Evolutionary conservation across 2,329 filamentous ascomycete species (phyloP).

Genomic region (Fusarium incarnatum): DNA sequence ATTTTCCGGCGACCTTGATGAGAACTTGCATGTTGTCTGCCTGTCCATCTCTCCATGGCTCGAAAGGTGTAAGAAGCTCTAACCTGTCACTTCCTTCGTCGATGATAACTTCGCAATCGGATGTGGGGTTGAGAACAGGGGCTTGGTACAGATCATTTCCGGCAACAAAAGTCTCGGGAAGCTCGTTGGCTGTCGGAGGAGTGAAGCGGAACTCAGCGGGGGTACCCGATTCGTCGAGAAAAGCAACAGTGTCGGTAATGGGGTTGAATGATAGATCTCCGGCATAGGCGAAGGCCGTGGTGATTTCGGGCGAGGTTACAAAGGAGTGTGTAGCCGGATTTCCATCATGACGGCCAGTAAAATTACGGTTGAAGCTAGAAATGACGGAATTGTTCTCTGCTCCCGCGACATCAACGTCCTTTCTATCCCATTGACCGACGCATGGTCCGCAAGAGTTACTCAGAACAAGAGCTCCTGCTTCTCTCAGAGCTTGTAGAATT

Average conservation of each 20-base stretch:
- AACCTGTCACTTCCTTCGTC: slow-evolving; percentile 47
- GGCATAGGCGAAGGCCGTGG: slow-evolving; percentile 93
- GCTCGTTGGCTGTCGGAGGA: background rate
- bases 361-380: slow-evolving; percentile 75
- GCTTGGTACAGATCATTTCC: background rate
- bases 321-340: slow-evolving; percentile 61
- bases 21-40: slow-evolving; percentile 70
- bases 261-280: slow-evolving; percentile 96
- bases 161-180: background rate
- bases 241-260: slow-evolving; percentile 77
- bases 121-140: background rate
- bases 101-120: slow-evolving; percentile 14
- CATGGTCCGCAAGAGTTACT: slow-evolving; percentile 8
- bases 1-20: slow-evolving; percentile 95
- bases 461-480: slow-evolving; percentile 89
- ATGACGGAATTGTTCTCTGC: slow-evolving; percentile 88
- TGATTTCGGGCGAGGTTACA: slow-evolving; percentile 91
- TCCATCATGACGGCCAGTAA: slow-evolving; percentile 52
- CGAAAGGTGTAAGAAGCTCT: slow-evolving; percentile 45
- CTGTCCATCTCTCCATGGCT: slow-evolving; percentile 62
- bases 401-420: slow-evolving; percentile 68
- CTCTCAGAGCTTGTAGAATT: slow-evolving; percentile 91
- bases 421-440: slow-evolving; percentile 94
- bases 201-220: background rate
- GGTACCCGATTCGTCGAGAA: slow-evolving; percentile 70